Evolutionary conservation across 139 green algal genomes (phyloP), one percentile per base, ranked within the genome.

Genomic region (Picochlorum sp.): DNA sequence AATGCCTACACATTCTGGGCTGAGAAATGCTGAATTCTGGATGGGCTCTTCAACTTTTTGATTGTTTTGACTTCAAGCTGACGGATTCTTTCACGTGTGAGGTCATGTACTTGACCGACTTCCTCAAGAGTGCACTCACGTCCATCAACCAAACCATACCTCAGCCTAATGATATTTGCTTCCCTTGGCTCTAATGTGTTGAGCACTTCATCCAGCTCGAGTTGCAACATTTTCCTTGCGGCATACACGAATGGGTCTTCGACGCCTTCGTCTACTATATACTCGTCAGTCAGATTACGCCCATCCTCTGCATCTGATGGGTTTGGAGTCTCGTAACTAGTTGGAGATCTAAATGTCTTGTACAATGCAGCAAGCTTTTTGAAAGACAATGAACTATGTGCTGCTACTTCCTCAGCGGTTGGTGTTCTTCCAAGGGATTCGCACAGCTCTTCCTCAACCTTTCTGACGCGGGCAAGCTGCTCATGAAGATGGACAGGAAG

Each of bases 81-180:
- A n/a, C 93, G 81, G 37, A 99, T 92, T 51, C 93, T 85, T 86
- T 99, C 93, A n/a, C 91, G 82, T 11, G 91, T 97, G 9, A 97
- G 78, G 59, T 52, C 57, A 62, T 75, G 55, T 79, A 56, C 20
- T 73, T 54, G 47, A 45, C 58, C 74, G 34, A 70, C 76, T 44
- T 98, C 88, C 68, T 97, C 87, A 60, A 99, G 79, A 6, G 92
- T 96, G 50, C 76, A 76, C 65, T 84, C 85, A 4, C 56, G 21
- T 9, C 71, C 75, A 49, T 85, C 71, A 26, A 90, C 85, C 52
- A 99, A 77, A 2, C 94, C 94, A 71, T 92, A 97, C 13, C 93
- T 85, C 76, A 97, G 79, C 20, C 86, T 73, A 50, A 98, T 50
- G 28, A 98, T 81, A 51, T 75, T 73, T 26, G 80, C 77, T 74